phyloP scores from a whole-genome alignment of 2,329 filamentous ascomycete genomes.

The Alternaria sp. region DNA sequence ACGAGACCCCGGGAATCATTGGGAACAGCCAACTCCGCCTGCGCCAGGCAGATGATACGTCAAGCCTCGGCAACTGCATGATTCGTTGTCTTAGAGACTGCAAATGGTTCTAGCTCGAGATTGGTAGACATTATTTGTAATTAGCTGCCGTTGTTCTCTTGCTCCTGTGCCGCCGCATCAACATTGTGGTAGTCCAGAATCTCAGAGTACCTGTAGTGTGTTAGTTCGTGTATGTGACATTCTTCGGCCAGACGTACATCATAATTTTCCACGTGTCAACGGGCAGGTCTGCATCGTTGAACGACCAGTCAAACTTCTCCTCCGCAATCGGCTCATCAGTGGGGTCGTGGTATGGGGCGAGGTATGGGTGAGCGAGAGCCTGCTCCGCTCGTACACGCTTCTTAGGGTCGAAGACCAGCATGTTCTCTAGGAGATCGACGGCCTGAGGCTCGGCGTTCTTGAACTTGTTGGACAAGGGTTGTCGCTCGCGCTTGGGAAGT shows the following conservation, averaged over 20 bases:
- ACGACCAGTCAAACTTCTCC: constrained; percentile 99
- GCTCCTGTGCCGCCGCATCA: constrained; percentile 65
- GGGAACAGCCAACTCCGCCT: constrained; percentile 22
- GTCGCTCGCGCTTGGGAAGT: constrained; percentile 90
- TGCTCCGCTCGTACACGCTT: constrained; percentile 89
- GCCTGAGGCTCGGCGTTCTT: constrained; percentile 90
- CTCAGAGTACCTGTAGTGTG: constrained; percentile 82
- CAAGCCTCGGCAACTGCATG: constrained; percentile 17
- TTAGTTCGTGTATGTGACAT: constrained; percentile 20
- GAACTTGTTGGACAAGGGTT: constrained; percentile 88
- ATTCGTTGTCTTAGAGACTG: constrained; percentile 20
- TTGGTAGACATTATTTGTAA: constrained; percentile 8
- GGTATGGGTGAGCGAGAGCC: constrained; percentile 89
- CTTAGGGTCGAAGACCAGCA: constrained; percentile 99
- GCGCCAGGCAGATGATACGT: constrained; percentile 24
- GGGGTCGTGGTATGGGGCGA: constrained; percentile 95
- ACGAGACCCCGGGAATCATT: constrained; percentile 29
- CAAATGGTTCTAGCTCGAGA: constrained; percentile 20
- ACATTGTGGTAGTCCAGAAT: constrained; percentile 99
- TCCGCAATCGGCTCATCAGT: constrained; percentile 94
- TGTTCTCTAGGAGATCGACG: constrained; percentile 90
- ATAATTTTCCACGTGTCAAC: constrained; percentile 99
- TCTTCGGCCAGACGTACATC: constrained; percentile 71
- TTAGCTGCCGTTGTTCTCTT: constrained; percentile 47
- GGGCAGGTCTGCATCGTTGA: constrained; percentile 96